Percentiles rank a stretch among this genome's conserved stretches.
Evolutionary conservation across 2,329 filamentous ascomycete genomes (phyloP).

Genomic region (Diaporthe sp.): DNA sequence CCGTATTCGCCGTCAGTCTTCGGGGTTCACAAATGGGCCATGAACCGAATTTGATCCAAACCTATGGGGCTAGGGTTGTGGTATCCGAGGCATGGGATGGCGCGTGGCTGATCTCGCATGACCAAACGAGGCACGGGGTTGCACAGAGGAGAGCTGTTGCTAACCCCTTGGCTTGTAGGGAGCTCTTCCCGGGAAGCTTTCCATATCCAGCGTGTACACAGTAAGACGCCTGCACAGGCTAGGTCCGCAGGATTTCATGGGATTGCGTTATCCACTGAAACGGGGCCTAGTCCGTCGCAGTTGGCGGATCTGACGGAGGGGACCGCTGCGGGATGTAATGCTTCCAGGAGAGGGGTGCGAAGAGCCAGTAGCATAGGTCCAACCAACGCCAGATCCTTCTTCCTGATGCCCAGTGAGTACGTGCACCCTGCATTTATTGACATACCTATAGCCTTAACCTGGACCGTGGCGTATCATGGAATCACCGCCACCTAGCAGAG

Average conservation of each 20-base stretch:
- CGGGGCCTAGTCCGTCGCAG: not conserved
- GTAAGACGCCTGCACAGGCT: slow-evolving; percentile 13
- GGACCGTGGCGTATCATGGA: not conserved
- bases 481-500: slow-evolving; percentile 4
- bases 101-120: slow-evolving; percentile 33
- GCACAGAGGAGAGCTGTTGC: slow-evolving; percentile 20
- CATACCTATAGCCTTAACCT: not conserved
- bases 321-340: slow-evolving; percentile 4
- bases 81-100: slow-evolving; percentile 25
- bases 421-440: slow-evolving; percentile 5
- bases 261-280: slow-evolving; percentile 13
- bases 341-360: not conserved
- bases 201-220: slow-evolving; percentile 14
- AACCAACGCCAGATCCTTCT: not conserved
- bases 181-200: slow-evolving; percentile 3
- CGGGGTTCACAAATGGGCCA: slow-evolving; percentile 25
- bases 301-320: slow-evolving; percentile 12
- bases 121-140: slow-evolving; percentile 25
- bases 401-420: not conserved
- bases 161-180: not conserved
- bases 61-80: slow-evolving; percentile 26
- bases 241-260: slow-evolving; percentile 7
- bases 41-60: slow-evolving; percentile 25
- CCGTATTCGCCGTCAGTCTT: slow-evolving; percentile 12
- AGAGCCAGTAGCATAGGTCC: not conserved